A percentile compares a stretch with the other conserved stretches of the same genome.
phyloP scores from a whole-genome alignment of 495 filamentous ascomycete species.

The Neurospora sp. region DNA sequence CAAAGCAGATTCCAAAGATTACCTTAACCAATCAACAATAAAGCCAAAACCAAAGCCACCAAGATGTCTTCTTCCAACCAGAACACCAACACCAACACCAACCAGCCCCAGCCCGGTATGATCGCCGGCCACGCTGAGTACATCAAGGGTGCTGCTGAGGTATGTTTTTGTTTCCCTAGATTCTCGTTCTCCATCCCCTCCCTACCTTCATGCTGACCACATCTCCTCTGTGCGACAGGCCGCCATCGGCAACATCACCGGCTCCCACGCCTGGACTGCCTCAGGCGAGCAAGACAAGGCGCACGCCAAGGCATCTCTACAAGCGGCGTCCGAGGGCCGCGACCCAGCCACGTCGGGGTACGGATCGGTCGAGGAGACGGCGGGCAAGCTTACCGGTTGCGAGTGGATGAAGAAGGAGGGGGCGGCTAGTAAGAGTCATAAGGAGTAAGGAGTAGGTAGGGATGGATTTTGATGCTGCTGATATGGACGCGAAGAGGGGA shows the following conservation, averaged over 20 bases:
- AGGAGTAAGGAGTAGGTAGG: no score
- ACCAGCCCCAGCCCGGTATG: constrained; percentile 25
- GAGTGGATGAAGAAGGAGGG: constrained; percentile 40
- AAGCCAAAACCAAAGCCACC: background rate
- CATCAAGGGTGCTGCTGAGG: constrained; percentile 38
- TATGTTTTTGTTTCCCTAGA: no score
- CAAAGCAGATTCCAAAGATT: no score
- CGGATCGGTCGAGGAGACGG: constrained; percentile 35
- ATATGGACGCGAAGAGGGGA: no score
- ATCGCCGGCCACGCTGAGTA: constrained; percentile 35
- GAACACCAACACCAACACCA: constrained; percentile 2
- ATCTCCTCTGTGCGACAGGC: background rate
- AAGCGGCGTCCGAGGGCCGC: constrained; percentile 29
- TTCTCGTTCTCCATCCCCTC: background rate
- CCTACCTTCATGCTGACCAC: background rate
- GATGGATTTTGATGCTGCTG: no score
- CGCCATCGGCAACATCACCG: constrained; percentile 28
- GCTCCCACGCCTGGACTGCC: constrained; percentile 33
- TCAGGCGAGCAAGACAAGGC: constrained; percentile 39
- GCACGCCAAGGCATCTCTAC: constrained; percentile 31
- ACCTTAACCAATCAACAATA: no score
- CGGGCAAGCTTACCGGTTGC: constrained; percentile 32
- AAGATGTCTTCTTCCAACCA: constrained; percentile 10
- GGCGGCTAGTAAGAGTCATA: constrained; percentile 19
- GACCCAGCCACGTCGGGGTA: constrained; percentile 29